These are phyloP conservation scores for Dacryopinax spathularia DNA, from an alignment of 768 basidiomycete species.

Conservation along the genomic window DNA sequence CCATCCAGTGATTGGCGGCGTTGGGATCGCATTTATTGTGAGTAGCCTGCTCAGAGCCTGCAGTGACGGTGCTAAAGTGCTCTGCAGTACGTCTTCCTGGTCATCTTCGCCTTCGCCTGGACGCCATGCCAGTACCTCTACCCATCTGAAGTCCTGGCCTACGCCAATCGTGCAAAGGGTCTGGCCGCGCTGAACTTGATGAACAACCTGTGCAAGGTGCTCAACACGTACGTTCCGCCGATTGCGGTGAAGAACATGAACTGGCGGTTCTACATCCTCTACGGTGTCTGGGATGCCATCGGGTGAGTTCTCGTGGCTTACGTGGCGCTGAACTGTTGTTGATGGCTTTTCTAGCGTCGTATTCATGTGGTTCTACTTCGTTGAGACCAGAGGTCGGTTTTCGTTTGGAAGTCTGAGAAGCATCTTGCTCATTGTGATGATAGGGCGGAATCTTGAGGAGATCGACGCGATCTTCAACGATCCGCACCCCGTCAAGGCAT, in stretches of 20 bases:
- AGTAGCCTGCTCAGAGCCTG: not conserved
- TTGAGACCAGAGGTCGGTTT: not conserved
- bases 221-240: constrained; percentile 18
- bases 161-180: constrained; percentile 19
- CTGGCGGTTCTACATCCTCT: constrained; percentile 11
- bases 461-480: not conserved
- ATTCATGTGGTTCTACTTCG: not conserved
- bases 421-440: no score
- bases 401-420: no score
- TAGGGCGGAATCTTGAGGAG: not conserved
- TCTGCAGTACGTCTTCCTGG: constrained; percentile 18
- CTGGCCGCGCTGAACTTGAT: constrained; percentile 15
- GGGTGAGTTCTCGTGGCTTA: constrained; percentile 3
- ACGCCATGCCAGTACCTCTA: constrained; percentile 19
- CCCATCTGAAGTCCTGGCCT: constrained; percentile 17
- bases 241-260: constrained; percentile 12
- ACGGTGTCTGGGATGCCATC: constrained; percentile 14
- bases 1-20: constrained; percentile 19
- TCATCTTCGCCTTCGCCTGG: constrained; percentile 20
- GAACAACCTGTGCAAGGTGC: constrained; percentile 11
- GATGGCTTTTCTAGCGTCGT: not conserved
- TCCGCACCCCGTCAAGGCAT: not conserved
- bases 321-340: not conserved
- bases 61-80: not conserved
- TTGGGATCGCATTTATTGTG: constrained; percentile 13